phyloP scores from a whole-genome alignment of 2,329 filamentous ascomycete genomes.

The Corynespora cassiicola region DNA sequence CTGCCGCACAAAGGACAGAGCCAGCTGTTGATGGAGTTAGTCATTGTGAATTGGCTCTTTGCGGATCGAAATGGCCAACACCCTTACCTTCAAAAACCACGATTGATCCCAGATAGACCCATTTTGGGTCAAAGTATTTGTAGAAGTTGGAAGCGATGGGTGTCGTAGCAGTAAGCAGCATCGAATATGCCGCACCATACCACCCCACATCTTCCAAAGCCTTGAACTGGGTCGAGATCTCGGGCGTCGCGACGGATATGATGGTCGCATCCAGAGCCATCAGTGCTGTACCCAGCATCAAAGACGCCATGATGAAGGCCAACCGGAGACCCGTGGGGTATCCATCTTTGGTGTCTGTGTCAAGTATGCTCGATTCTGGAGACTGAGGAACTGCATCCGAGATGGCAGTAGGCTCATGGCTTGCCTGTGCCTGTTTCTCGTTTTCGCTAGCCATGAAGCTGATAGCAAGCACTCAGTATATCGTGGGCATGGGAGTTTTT shows the following conservation, averaged over 20 bases:
- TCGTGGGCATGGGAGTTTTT: too few species aligned
- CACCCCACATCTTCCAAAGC: slow-evolving; percentile 45
- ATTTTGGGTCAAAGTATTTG: slow-evolving; percentile 52
- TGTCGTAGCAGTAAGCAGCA: slow-evolving; percentile 33
- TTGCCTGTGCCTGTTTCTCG: too few species aligned
- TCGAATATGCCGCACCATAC: slow-evolving; percentile 39
- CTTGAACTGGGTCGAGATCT: slow-evolving; percentile 49
- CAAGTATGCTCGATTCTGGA: too few species aligned
- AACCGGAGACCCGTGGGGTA: too few species aligned
- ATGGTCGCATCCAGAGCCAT: slow-evolving; percentile 45
- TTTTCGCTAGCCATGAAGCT: too few species aligned
- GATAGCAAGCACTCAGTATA: too few species aligned
- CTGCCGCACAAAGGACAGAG: slow-evolving; percentile 56
- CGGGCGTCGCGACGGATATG: slow-evolving; percentile 47
- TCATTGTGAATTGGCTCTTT: slow-evolving; percentile 54
- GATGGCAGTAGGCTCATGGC: too few species aligned
- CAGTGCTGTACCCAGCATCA: slow-evolving; percentile 19
- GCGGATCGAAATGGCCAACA: slow-evolving; percentile 9
- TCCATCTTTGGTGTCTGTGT: too few species aligned
- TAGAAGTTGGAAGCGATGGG: slow-evolving; percentile 48
- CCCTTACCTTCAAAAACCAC: slow-evolving; percentile 44
- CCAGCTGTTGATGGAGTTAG: slow-evolving; percentile 51
- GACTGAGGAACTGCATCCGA: too few species aligned
- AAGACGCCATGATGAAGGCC: slow-evolving; percentile 7
- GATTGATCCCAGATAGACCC: slow-evolving; percentile 50